A percentile compares a stretch with the other conserved stretches of the same genome.
These are phyloP conservation scores for Dactylellina cionopaga DNA, from an alignment of 2,329 filamentous ascomycete species.

Conservation along the genomic window DNA sequence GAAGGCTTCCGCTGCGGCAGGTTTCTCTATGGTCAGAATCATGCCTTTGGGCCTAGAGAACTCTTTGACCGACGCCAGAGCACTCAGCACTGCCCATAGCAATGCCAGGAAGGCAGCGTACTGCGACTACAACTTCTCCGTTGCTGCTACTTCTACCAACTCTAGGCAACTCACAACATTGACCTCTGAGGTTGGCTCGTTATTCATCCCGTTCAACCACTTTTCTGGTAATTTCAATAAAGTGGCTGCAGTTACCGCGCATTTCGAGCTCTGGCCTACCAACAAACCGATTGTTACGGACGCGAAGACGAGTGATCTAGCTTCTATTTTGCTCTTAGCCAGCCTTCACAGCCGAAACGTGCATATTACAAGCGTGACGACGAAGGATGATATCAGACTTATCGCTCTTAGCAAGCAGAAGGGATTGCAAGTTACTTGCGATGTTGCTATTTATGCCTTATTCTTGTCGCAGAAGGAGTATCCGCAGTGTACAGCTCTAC, in stretches of 20 bases:
- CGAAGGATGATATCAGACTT: conserved; percentile 79
- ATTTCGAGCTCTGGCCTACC: conserved; percentile 80
- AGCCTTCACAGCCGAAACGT: conserved; percentile 81
- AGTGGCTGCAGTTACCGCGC: conserved; percentile 79
- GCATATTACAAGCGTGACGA: conserved; percentile 82
- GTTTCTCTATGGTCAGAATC: conserved; percentile 82
- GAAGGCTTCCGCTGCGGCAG: conserved; percentile 76
- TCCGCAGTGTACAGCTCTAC: conserved; percentile 73
- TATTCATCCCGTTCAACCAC: conserved; percentile 85
- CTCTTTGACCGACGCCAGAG: conserved; percentile 76
- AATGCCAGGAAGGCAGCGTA: conserved; percentile 74
- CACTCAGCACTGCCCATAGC: conserved; percentile 76
- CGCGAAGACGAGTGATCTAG: conserved; percentile 80
- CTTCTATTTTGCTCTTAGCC: conserved; percentile 80
- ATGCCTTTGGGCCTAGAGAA: conserved; percentile 79
- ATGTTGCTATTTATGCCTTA: conserved; percentile 81
- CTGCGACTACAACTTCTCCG: conserved; percentile 83
- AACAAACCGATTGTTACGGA: conserved; percentile 84
- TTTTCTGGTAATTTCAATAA: conserved; percentile 84
- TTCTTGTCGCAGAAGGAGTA: conserved; percentile 78
- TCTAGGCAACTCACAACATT: conserved; percentile 78
- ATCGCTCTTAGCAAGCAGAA: conserved; percentile 82
- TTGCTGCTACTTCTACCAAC: conserved; percentile 77
- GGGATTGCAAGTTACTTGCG: conserved; percentile 82
- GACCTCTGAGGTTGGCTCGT: conserved; percentile 77